Percentiles rank a stretch among this genome's conserved stretches.
Conservation (phyloP, 768 basidiomycete genomes). For the Leccinum incarnatum region DNA sequence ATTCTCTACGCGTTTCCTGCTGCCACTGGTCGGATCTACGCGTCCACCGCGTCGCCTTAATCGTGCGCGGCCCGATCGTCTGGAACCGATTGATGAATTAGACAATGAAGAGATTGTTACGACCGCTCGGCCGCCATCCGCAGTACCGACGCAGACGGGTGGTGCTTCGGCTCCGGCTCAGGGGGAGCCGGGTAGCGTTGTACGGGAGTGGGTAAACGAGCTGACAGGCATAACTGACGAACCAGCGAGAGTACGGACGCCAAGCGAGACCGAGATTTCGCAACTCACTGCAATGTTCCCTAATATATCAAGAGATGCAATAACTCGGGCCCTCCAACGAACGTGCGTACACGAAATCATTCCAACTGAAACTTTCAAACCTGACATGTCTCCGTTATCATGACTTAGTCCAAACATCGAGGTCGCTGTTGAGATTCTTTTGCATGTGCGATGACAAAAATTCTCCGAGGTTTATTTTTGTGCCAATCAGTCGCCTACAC, state of each 20-base stretch:
- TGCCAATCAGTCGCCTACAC: not conserved
- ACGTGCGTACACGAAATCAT: slow-evolving; percentile 47
- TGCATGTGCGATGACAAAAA: slow-evolving; percentile 40
- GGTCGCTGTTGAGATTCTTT: slow-evolving; percentile 75
- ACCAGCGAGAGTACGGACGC: slow-evolving; percentile 61
- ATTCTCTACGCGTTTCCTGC: slow-evolving; percentile 55
- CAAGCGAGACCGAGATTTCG: slow-evolving; percentile 71
- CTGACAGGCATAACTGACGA: slow-evolving; percentile 64
- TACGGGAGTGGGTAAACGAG: slow-evolving; percentile 80
- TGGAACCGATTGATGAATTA: slow-evolving; percentile 15
- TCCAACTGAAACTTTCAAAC: not conserved
- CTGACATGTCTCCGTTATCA: slow-evolving; percentile 4
- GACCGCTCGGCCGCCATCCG: slow-evolving; percentile 47
- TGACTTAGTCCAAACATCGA: slow-evolving; percentile 67
- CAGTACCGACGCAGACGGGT: slow-evolving; percentile 24
- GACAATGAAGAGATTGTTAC: slow-evolving; percentile 62
- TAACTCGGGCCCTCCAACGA: slow-evolving; percentile 76
- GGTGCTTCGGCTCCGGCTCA: slow-evolving; percentile 19
- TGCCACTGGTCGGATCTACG: slow-evolving; percentile 66
- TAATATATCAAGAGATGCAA: slow-evolving; percentile 64
- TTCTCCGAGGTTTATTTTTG: not conserved
- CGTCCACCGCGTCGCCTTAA: slow-evolving; percentile 64
- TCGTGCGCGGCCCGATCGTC: slow-evolving; percentile 67
- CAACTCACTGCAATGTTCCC: slow-evolving; percentile 84
- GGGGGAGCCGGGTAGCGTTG: slow-evolving; percentile 40